These are phyloP conservation scores for Floccularia luteovirens DNA, from an alignment of 768 basidiomycete species.

Conservation along the genomic window DNA sequence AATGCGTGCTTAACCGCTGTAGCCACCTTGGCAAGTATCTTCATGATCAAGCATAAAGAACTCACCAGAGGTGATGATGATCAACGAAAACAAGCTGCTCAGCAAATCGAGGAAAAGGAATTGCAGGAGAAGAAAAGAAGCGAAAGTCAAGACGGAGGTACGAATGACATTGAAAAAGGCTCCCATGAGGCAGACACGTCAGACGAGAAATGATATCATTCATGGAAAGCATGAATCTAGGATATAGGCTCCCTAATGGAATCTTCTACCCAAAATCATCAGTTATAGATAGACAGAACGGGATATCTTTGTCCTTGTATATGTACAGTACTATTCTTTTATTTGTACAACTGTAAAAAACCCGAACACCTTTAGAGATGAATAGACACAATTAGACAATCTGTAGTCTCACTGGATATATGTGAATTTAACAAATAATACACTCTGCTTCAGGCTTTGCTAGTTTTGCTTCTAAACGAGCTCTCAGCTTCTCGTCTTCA, in stretches of 20 bases:
- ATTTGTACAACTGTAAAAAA: no score
- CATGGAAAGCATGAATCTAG: no score
- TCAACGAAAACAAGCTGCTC: constrained; percentile 17
- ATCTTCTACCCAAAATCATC: no score
- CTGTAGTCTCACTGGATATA: no score
- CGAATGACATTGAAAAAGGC: background rate
- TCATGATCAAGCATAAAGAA: constrained; percentile 58
- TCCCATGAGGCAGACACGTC: no score
- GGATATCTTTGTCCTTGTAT: no score
- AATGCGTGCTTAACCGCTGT: constrained; percentile 47
- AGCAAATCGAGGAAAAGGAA: constrained; percentile 37
- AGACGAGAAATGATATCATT: no score
- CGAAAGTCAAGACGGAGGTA: background rate
- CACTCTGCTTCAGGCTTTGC: constrained; percentile 32
- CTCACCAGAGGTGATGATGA: constrained; percentile 52
- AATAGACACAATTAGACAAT: no score
- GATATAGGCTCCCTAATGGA: no score
- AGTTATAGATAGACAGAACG: no score
- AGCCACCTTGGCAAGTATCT: constrained; percentile 45
- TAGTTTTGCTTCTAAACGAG: constrained; percentile 37
- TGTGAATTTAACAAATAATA: constrained; percentile 22
- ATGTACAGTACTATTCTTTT: no score
- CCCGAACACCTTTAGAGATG: no score
- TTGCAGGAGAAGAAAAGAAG: constrained; percentile 31
- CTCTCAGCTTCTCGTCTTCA: constrained; percentile 34